These are phyloP conservation scores for Leccinum aurantiacum DNA, from an alignment of 768 basidiomycete genomes.

Conservation along the genomic window DNA sequence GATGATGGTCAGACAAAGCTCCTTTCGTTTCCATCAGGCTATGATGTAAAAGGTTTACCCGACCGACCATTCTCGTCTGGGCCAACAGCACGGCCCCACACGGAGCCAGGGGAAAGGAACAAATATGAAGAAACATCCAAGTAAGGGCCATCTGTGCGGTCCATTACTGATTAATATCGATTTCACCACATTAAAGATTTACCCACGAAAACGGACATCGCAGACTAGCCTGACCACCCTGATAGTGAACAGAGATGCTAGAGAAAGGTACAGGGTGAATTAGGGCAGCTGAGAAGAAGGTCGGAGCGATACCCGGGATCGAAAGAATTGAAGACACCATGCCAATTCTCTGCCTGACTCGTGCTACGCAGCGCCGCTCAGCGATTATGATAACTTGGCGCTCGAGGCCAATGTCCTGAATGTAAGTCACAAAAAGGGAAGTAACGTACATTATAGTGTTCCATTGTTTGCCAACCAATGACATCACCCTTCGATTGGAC, in stretches of 20 bases:
- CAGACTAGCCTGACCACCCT: not conserved
- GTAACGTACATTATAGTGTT: constrained; percentile 3
- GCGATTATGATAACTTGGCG: not conserved
- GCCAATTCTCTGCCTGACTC: too few relatives aligned
- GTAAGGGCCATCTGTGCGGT: not conserved
- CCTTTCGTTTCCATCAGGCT: not conserved
- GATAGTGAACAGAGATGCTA: not conserved
- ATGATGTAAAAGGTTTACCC: not conserved
- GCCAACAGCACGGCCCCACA: not conserved
- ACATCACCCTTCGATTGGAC: constrained; percentile 17
- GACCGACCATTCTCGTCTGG: not conserved
- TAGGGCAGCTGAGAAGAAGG: not conserved
- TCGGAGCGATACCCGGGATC: not conserved
- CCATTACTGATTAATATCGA: not conserved
- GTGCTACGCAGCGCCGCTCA: too few relatives aligned
- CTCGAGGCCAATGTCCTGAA: not conserved
- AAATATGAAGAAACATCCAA: not conserved
- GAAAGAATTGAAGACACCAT: not conserved
- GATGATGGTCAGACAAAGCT: not conserved
- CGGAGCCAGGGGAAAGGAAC: not conserved
- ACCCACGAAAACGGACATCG: not conserved
- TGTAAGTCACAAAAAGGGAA: not conserved
- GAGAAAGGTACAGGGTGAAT: not conserved
- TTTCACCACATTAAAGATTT: not conserved
- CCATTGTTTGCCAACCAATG: not conserved